phyloP scores from a whole-genome alignment of 1,284 basidiomycete species.

The Apiotrichum brassicae region DNA sequence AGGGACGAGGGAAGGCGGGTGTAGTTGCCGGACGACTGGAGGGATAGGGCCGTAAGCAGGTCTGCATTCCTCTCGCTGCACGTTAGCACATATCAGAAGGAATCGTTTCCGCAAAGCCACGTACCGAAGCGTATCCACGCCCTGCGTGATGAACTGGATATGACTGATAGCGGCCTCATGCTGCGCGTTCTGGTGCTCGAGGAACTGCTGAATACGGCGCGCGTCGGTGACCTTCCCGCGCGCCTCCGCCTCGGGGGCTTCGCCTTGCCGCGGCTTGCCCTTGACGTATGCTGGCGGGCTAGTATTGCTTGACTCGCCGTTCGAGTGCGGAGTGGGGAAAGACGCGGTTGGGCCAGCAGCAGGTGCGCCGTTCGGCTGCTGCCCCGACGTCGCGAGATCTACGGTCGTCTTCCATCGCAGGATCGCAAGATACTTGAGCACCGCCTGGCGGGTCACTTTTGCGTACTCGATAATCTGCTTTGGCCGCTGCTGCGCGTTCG shows the following conservation, averaged over 20 bases:
- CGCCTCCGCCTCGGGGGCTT: neutral
- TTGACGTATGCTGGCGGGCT: slow-evolving; percentile 25
- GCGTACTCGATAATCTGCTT: slow-evolving; percentile 40
- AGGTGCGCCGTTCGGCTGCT: neutral
- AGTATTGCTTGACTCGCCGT: slow-evolving; percentile 31
- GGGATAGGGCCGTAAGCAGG: slow-evolving; percentile 35
- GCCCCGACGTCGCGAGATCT: slow-evolving; percentile 21
- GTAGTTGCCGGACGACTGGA: slow-evolving; percentile 31
- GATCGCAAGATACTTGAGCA: slow-evolving; percentile 42
- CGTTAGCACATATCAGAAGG: neutral
- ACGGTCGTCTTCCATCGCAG: slow-evolving; percentile 42
- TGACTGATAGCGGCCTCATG: slow-evolving; percentile 36
- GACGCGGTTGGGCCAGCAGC: slow-evolving; percentile 11
- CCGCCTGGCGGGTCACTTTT: slow-evolving; percentile 35
- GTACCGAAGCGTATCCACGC: slow-evolving; percentile 35
- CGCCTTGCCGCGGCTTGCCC: slow-evolving; percentile 18
- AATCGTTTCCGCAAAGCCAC: neutral
- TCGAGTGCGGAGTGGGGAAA: slow-evolving; percentile 40
- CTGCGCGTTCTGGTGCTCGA: slow-evolving; percentile 42
- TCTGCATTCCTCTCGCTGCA: slow-evolving; percentile 40
- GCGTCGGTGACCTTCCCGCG: slow-evolving; percentile 40
- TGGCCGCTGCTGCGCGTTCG: slow-evolving; percentile 27
- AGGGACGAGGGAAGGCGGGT: slow-evolving; percentile 30
- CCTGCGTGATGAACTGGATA: slow-evolving; percentile 27
- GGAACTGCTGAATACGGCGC: slow-evolving; percentile 34